phyloP scores from a whole-genome alignment of 257 asterid genomes.

The Dorcoceras hygrometricum region DNA sequence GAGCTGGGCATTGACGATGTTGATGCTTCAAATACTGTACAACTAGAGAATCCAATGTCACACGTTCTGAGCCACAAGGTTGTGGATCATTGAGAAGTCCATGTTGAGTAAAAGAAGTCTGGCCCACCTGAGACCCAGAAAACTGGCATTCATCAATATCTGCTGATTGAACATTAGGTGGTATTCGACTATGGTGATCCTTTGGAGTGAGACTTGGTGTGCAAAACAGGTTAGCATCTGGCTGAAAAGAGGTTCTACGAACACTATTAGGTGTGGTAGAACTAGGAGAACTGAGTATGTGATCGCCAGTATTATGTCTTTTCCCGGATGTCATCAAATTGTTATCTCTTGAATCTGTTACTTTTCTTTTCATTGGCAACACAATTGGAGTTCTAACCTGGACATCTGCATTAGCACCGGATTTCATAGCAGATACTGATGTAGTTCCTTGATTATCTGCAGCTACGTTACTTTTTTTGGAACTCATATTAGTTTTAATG shows the following conservation, averaged over 20 bases:
- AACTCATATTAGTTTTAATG: constrained; percentile 35
- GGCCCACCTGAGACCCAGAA: constrained; percentile 27
- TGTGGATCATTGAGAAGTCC: constrained; percentile 61
- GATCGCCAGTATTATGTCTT: constrained; percentile 70
- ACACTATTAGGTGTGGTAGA: constrained; percentile 44
- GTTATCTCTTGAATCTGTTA: constrained; percentile 59
- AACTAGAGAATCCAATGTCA: constrained; percentile 83
- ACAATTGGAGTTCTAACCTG: constrained; percentile 70
- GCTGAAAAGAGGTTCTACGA: constrained; percentile 53
- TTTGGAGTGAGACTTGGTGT: constrained; percentile 49
- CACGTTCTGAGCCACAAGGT: constrained; percentile 59
- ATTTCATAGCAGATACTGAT: constrained; percentile 40
- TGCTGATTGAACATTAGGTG: constrained; percentile 35
- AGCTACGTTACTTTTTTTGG: constrained; percentile 36
- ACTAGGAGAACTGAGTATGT: constrained; percentile 50
- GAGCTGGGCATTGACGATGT: constrained; percentile 98
- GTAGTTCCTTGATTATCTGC: constrained; percentile 50
- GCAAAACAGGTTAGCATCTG: constrained; percentile 49
- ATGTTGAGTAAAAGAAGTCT: constrained; percentile 44
- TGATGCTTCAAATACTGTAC: constrained; percentile 96
- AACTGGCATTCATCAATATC: constrained; percentile 54
- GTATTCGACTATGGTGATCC: constrained; percentile 46
- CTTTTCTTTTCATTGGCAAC: constrained; percentile 86
- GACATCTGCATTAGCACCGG: constrained; percentile 48
- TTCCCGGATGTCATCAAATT: constrained; percentile 49